A percentile compares a stretch with the other conserved stretches of the same genome.
These are phyloP conservation scores for Pascua guehoae DNA, from an alignment of 1,284 basidiomycete genomes.

Conservation along the genomic window DNA sequence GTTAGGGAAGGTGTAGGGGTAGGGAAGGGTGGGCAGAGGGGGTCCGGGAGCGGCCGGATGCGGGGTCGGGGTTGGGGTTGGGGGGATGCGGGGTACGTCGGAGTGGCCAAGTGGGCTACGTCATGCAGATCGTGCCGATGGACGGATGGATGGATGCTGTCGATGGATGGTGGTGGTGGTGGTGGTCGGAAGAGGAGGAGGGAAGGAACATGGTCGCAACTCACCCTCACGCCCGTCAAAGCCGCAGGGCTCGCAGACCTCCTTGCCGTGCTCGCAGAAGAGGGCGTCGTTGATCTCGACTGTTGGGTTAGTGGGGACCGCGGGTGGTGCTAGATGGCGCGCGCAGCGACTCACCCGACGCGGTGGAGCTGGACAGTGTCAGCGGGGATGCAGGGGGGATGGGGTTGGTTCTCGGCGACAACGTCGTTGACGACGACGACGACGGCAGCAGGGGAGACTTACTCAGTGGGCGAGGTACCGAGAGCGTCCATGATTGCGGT, in stretches of 20 bases:
- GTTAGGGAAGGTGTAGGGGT: too few relatives aligned
- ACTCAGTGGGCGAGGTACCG: constrained; percentile 44
- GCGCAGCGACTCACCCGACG: constrained; percentile 19
- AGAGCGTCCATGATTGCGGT: constrained; percentile 26
- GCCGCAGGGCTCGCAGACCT: constrained; percentile 41
- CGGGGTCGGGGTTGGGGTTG: too few relatives aligned
- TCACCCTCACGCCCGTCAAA: constrained; percentile 26
- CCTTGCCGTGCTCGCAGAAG: constrained; percentile 51
- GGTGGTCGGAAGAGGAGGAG: not conserved
- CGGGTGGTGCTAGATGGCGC: too few relatives aligned
- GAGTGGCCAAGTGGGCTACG: too few relatives aligned
- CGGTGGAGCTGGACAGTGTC: constrained; percentile 19
- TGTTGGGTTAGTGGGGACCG: constrained; percentile 16
- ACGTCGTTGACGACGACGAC: not conserved
- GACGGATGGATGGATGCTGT: not conserved
- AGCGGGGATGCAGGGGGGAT: not conserved
- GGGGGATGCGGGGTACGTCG: too few relatives aligned
- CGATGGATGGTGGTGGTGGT: not conserved
- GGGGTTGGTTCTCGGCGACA: not conserved
- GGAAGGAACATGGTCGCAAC: constrained; percentile 6
- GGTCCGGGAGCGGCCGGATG: not conserved
- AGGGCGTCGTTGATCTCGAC: constrained; percentile 51
- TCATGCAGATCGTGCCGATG: not conserved
- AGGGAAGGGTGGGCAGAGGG: too few relatives aligned
- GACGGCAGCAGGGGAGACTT: constrained; percentile 17